Conservation (phyloP, 164 flowering plant species). For the Dillenia suffruticosa region DNA sequence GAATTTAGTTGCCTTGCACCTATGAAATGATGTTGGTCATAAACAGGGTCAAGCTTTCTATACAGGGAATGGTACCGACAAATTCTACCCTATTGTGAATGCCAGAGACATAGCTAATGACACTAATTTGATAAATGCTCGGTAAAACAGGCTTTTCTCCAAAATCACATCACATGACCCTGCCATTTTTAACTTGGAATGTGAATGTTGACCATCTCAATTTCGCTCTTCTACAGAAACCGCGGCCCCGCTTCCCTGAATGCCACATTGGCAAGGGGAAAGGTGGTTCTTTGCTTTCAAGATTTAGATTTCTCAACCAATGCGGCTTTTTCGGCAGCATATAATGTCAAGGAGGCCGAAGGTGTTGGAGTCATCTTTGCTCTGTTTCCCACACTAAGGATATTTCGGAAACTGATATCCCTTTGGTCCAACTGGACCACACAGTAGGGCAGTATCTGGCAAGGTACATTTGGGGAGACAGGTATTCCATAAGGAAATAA, state of each 20-base stretch:
- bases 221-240: conserved; percentile 21
- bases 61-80: conserved; percentile 20
- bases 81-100: conserved; percentile 34
- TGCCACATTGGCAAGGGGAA: conserved; percentile 45
- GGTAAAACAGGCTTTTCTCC: conserved; percentile 20
- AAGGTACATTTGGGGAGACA: conserved; percentile 26
- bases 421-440: conserved; percentile 37
- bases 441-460: conserved; percentile 29
- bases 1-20: no score
- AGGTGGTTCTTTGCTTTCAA: conserved; percentile 43
- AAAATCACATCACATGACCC: background rate
- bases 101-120: conserved; percentile 31
- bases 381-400: conserved; percentile 33
- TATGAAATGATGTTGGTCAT: background rate
- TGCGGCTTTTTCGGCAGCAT: conserved; percentile 13
- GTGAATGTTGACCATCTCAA: background rate
- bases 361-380: conserved; percentile 46
- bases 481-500: conserved; percentile 19
- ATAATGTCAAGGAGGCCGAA: conserved; percentile 15
- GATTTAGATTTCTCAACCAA: no score
- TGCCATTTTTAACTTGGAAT: no score
- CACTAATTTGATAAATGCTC: conserved; percentile 30
- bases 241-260: conserved; percentile 35
- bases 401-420: conserved; percentile 18
- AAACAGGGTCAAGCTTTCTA: conserved; percentile 48